Percentiles rank a stretch among this genome's conserved stretches.
Conservation (phyloP, 1,139 yeast genomes). For the Saccharomyces hybrid region DNA sequence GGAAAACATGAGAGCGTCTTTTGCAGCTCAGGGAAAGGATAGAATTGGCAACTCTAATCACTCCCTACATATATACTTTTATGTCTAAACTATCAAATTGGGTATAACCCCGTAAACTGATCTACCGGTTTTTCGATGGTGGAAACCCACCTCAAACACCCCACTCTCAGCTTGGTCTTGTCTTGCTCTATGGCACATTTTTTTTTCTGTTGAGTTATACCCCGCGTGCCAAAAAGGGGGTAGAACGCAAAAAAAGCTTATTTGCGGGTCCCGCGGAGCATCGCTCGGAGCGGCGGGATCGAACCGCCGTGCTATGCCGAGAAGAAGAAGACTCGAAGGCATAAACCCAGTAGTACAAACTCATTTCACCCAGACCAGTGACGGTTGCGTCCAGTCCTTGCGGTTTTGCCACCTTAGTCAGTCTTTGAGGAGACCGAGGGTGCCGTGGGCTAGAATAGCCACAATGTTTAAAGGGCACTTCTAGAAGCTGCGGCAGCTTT, state of each 20-base stretch:
- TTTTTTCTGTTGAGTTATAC: neutral
- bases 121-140: neutral
- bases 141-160: neutral
- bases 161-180: neutral
- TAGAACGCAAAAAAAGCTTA: neutral
- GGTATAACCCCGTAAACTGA: neutral
- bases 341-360: neutral
- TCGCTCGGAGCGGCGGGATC: neutral
- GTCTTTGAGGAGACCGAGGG: neutral
- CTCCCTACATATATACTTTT: neutral
- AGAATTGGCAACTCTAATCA: too few relatives aligned
- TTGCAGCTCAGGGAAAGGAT: too few relatives aligned
- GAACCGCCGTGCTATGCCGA: neutral
- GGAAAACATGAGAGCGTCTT: too few relatives aligned
- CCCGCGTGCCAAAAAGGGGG: neutral
- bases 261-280: neutral
- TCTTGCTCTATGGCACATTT: neutral
- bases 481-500: neutral
- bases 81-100: neutral
- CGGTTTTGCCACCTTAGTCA: neutral
- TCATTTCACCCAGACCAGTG: neutral
- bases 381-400: neutral
- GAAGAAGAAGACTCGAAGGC: neutral
- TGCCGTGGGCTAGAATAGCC: neutral
- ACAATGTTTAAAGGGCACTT: neutral